These are phyloP conservation scores for Fraxinus anomala DNA, from an alignment of 257 asterid species.

Conservation along the genomic window DNA sequence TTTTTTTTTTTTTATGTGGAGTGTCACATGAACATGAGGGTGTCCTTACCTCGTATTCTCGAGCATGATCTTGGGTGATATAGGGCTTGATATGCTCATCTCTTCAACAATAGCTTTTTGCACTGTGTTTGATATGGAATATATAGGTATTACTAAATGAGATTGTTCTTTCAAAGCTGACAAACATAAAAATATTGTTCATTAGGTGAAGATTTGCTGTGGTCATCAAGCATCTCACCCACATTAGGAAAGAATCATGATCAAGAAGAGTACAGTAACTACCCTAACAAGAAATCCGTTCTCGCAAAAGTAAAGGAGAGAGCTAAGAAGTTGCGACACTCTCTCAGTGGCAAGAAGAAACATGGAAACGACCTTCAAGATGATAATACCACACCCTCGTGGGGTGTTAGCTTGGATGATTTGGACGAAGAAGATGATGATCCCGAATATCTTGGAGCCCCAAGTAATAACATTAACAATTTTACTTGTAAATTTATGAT, in stretches of 20 bases:
- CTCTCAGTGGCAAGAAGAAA: constrained; percentile 59
- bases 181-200: background rate
- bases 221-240: constrained; percentile 42
- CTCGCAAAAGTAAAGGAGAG: constrained; percentile 73
- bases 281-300: constrained; percentile 58
- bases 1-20: too few species aligned
- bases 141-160: background rate
- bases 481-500: background rate
- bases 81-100: too few species aligned
- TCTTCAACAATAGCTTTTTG: too few species aligned
- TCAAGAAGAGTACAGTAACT: constrained; percentile 52
- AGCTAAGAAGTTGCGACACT: constrained; percentile 69
- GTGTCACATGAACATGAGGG: too few species aligned
- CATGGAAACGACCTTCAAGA: constrained; percentile 35
- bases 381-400: constrained; percentile 37
- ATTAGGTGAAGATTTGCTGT: constrained; percentile 43
- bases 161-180: constrained; percentile 6
- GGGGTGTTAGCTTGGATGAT: constrained; percentile 49
- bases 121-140: background rate
- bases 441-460: constrained; percentile 96
- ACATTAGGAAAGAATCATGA: constrained; percentile 31
- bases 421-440: constrained; percentile 50
- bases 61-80: too few species aligned
- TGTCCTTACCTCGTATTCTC: too few species aligned
- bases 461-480: constrained; percentile 53